Evolutionary conservation across 2,329 filamentous ascomycete genomes (phyloP).

Genomic region (Fusarium sp.): DNA sequence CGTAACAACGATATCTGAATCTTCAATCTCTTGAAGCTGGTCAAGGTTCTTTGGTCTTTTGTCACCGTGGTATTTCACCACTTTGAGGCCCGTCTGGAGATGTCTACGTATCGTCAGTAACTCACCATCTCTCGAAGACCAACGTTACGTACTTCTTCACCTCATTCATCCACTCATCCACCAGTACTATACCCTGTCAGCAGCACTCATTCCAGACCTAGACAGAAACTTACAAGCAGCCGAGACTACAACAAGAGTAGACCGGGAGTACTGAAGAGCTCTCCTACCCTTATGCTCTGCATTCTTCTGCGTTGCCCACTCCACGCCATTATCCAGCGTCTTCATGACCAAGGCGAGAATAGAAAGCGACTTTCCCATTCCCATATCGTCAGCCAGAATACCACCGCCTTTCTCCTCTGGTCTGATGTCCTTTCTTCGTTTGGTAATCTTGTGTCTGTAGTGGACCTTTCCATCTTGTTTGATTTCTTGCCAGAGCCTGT

Average conservation of each 20-base stretch:
- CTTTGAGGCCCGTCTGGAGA: background rate
- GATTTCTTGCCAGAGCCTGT: constrained; percentile 9
- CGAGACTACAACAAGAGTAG: background rate
- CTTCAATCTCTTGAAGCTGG: background rate
- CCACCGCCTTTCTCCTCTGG: constrained; percentile 10
- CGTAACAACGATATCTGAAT: constrained; percentile 13
- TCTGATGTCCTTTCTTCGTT: background rate
- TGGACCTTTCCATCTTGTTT: background rate
- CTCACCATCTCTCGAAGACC: fast-evolving
- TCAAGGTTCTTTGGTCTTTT: background rate
- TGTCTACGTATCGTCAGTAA: background rate
- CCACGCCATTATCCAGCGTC: background rate
- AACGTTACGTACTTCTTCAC: background rate
- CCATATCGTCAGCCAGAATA: constrained; percentile 14
- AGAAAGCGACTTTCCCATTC: constrained; percentile 17
- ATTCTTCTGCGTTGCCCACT: constrained; percentile 5
- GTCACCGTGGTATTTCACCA: constrained; percentile 12
- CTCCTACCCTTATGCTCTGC: background rate
- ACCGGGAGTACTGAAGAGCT: background rate
- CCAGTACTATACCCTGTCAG: background rate
- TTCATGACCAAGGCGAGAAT: constrained; percentile 14
- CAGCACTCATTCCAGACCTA: fast-evolving
- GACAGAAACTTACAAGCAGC: background rate
- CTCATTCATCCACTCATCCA: constrained; percentile 24
- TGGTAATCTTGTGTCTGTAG: constrained; percentile 12